These are phyloP conservation scores for Cardiospermum halicacabum DNA, from an alignment of 345 rosid species.

Conservation along the genomic window DNA sequence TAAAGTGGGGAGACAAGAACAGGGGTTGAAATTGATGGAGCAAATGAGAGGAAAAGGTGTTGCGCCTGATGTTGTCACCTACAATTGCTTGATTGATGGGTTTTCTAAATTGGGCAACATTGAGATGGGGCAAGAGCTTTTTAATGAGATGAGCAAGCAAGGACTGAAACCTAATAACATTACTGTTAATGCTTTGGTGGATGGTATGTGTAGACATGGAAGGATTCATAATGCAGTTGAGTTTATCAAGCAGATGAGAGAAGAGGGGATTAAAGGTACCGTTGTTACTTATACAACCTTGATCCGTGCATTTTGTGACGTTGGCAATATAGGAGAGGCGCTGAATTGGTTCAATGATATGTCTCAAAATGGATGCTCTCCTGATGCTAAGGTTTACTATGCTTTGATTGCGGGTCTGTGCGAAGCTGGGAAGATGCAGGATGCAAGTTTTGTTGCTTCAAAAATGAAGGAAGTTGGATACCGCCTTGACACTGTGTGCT, in stretches of 20 bases:
- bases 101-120: conserved; percentile 63
- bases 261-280: conserved; percentile 45
- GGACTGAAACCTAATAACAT: conserved; percentile 43
- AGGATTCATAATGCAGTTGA: conserved; percentile 46
- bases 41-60: conserved; percentile 48
- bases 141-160: conserved; percentile 53
- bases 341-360: conserved; percentile 50
- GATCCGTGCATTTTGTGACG: conserved; percentile 57
- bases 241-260: conserved; percentile 48
- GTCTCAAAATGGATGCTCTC: conserved; percentile 39
- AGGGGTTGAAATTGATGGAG: conserved; percentile 50
- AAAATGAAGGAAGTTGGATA: conserved; percentile 57
- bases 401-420: conserved; percentile 59
- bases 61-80: conserved; percentile 46
- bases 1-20: conserved; percentile 72
- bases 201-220: conserved; percentile 70
- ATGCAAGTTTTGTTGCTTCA: conserved; percentile 34
- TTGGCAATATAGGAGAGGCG: conserved; percentile 56
- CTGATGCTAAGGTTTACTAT: conserved; percentile 58
- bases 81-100: conserved; percentile 68
- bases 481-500: conserved; percentile 52
- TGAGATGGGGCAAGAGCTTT: conserved; percentile 48
- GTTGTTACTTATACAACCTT: conserved; percentile 49
- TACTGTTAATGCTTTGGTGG: conserved; percentile 54
- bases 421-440: conserved; percentile 57